phyloP scores from a whole-genome alignment of 2,329 filamentous ascomycete species.

The Orbilia ellipsospora region DNA sequence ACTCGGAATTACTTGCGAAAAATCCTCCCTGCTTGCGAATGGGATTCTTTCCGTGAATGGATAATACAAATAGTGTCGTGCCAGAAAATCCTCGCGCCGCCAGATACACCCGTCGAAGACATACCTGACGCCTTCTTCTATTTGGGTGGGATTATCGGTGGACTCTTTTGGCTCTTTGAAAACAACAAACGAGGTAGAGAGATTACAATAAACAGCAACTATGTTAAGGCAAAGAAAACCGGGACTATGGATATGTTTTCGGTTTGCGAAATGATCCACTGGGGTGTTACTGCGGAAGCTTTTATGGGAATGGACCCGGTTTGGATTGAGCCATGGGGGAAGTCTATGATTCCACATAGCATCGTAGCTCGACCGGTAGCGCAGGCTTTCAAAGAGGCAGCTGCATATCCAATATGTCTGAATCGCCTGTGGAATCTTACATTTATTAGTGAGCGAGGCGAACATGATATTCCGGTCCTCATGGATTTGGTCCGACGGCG shows the following conservation, averaged over 20 bases:
- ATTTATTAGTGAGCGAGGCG: conserved; percentile 2
- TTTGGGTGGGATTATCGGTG: background rate
- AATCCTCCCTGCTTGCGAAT: background rate
- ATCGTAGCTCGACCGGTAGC: background rate
- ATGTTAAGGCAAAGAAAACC: background rate
- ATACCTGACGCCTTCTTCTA: no score
- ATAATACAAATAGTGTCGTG: background rate
- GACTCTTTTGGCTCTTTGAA: conserved; percentile 24
- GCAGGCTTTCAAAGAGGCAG: conserved; percentile 2
- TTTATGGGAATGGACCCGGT: conserved; percentile 1
- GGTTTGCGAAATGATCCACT: conserved; percentile 1
- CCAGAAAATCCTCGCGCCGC: no score
- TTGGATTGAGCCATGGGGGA: background rate
- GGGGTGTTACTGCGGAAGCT: background rate
- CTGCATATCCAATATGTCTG: background rate
- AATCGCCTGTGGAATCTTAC: conserved; percentile 21
- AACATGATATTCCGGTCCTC: conserved; percentile 16
- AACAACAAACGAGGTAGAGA: background rate
- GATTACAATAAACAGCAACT: no score
- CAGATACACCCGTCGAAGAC: no score
- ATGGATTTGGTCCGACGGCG: conserved; percentile 4
- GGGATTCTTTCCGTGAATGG: background rate
- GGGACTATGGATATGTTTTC: background rate
- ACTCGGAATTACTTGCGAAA: background rate
- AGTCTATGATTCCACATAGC: background rate